These are phyloP conservation scores for Pogostemon cablin DNA, from an alignment of 257 asterid genomes.

Conservation along the genomic window DNA sequence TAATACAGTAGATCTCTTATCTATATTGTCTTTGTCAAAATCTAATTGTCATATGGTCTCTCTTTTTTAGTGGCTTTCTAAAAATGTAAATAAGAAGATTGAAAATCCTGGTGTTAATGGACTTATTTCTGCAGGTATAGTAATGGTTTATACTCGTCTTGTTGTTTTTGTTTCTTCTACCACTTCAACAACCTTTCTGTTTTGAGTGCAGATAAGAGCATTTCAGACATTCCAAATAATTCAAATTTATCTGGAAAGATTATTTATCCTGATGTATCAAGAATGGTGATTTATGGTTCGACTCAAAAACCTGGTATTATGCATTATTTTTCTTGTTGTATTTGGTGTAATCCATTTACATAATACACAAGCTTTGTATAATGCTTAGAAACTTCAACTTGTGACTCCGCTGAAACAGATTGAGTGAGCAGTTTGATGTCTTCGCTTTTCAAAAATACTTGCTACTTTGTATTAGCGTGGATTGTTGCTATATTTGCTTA, in stretches of 20 bases:
- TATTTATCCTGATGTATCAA: conserved; percentile 80
- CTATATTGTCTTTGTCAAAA: conserved; percentile 9
- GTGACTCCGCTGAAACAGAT: conserved; percentile 12
- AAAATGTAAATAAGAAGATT: conserved; percentile 64
- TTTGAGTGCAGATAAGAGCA: conserved; percentile 54
- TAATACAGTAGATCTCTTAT: conserved; percentile 14
- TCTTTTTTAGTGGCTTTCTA: conserved; percentile 69
- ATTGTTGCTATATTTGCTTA: not conserved
- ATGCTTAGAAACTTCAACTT: conserved; percentile 16
- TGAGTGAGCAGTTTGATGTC: not conserved
- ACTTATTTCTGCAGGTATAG: conserved; percentile 57
- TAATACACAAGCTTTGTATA: conserved; percentile 6
- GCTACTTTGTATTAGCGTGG: not conserved
- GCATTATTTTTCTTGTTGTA: not conserved
- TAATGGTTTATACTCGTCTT: conserved; percentile 11
- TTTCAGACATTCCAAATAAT: conserved; percentile 46
- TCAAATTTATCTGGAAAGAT: conserved; percentile 61
- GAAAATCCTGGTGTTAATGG: conserved; percentile 64
- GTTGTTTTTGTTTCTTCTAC: conserved; percentile 15
- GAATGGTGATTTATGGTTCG: conserved; percentile 68
- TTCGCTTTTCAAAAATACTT: not conserved
- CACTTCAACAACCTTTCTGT: conserved; percentile 15
- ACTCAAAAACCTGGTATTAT: conserved; percentile 66
- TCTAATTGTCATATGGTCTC: conserved; percentile 12
- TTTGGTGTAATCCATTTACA: conserved; percentile 21